Evolutionary conservation across 2,329 filamentous ascomycete species (phyloP), one percentile per base, ranked within the genome.

Genomic region (Aspergillus sp.): DNA sequence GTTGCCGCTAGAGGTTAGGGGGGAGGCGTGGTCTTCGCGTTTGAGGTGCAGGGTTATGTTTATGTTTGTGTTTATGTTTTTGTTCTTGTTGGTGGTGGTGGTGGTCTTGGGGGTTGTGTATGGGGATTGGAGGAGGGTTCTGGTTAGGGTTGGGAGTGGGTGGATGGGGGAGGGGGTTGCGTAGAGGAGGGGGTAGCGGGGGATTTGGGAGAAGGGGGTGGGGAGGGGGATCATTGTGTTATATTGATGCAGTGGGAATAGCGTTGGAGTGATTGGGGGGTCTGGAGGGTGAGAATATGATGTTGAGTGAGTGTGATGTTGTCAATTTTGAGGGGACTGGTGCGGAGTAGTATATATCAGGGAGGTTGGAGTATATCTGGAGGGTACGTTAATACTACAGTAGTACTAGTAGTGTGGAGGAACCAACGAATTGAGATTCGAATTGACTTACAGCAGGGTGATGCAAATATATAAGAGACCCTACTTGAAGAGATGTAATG

Each of bases 21-120:
- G 72, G 17, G 72, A 70, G 54, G 66, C 64, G 43, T 76, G 74
- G 65, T 76, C 74, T 67, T 76, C 74, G 28, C 74, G 67, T 64
- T 76, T 76, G 51, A 67, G 58, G 65, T 67, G 72, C 54, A 76
- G 56, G 50, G 65, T 62, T 48, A 73, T 66, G 25, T 19, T 43
- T 45, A 12, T 17, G 12, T 10, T 25, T 25, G 7, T 8, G 25
- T 25, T 25, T 25, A 2, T 17, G 41, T 45, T 45, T n/a, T 25
- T 25, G 23, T 52, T 59, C 2, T 2, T 21, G 21, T 2, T 61
- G 38, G 15, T 36, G 30, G 43, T 10, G 3, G 39, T 4, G 17
- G 15, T 7, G 52, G 23, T 45, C 19, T 28, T 30, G 48, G 21
- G n/a, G 50, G 3, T 30, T 12, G 25, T 25, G 25, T 7, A 32